Conservation (phyloP, 345 rosid genomes). For the Aethionema arabicum region DNA sequence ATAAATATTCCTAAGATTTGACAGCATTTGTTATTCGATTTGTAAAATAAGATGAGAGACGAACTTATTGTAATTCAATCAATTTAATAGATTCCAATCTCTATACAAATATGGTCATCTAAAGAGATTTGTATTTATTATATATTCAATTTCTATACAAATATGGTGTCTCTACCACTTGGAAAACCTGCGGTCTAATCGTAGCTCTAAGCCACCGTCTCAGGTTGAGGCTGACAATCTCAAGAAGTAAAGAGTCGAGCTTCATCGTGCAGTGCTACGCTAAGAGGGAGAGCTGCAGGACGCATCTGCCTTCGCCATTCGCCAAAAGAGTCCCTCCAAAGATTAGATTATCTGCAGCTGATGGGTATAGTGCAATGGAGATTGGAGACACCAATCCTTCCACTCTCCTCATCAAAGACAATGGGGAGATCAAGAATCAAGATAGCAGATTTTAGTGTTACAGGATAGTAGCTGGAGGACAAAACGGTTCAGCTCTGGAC, state of each 20-base stretch:
- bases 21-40: background rate
- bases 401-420: conserved; percentile 48
- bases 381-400: conserved; percentile 73
- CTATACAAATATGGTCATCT: too few relatives aligned
- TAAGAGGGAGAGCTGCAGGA: conserved; percentile 39
- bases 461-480: conserved; percentile 37
- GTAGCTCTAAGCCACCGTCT: conserved; percentile 22
- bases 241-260: conserved; percentile 44
- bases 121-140: too few relatives aligned
- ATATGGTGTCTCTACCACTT: conserved; percentile 40
- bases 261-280: conserved; percentile 54
- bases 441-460: conserved; percentile 75
- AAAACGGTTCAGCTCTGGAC: conserved; percentile 55
- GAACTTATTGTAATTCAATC: too few relatives aligned
- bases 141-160: too few relatives aligned
- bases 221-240: conserved; percentile 55
- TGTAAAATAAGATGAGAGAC: background rate
- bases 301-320: conserved; percentile 38
- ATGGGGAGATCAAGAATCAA: conserved; percentile 57
- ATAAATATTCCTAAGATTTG: background rate
- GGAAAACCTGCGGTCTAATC: conserved; percentile 48
- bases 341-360: conserved; percentile 50
- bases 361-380: conserved; percentile 62
- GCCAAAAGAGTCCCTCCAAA: conserved; percentile 43
- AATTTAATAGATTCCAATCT: too few relatives aligned